Conservation (phyloP, 2,329 filamentous ascomycete species). For the Colletotrichum salicis region DNA sequence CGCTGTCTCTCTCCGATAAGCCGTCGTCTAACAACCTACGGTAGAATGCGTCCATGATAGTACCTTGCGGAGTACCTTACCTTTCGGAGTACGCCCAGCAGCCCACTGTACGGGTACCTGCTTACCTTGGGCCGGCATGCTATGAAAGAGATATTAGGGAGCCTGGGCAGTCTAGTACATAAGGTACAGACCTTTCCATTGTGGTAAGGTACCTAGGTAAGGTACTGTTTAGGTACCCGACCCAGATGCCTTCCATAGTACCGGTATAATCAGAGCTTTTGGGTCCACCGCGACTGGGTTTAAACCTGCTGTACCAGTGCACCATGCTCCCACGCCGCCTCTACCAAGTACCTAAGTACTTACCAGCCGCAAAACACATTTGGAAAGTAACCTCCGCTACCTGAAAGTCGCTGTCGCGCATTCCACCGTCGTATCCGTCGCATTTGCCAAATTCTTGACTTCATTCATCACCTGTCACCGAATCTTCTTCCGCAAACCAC, state of each 20-base stretch:
- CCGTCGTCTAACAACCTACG: no score
- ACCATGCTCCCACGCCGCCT: background rate
- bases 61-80: no score
- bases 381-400: background rate
- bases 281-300: background rate
- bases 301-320: background rate
- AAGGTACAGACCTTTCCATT: no score
- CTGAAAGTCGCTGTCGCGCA: constrained; percentile 13
- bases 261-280: background rate
- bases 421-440: background rate
- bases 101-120: no score
- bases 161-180: no score
- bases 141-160: no score
- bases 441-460: background rate
- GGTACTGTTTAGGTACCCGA: no score
- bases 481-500: background rate
- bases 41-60: no score
- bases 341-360: background rate
- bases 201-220: background rate
- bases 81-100: no score
- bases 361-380: background rate
- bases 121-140: no score
- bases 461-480: background rate
- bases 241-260: background rate
- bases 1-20: background rate